A percentile compares a stretch with the other conserved stretches of the same genome.
Evolutionary conservation across 78 protist genomes (phyloP).

Genomic region (Pigoraptor vietnamica): DNA sequence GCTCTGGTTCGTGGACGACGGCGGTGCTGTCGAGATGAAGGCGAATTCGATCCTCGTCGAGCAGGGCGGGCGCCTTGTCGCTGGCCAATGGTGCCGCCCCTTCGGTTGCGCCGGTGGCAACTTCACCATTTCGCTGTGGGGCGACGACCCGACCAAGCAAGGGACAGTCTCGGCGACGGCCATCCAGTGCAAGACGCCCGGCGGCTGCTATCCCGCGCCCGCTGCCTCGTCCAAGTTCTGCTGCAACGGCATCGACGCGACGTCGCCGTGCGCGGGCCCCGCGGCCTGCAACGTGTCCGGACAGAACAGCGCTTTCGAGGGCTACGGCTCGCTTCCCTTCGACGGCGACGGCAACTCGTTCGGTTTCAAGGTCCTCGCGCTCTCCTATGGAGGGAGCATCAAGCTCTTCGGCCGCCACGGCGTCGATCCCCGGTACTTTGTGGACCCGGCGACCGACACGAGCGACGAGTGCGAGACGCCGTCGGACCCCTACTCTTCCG

Average conservation of each 20-base stretch:
- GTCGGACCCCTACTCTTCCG: background rate
- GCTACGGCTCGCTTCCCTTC: background rate
- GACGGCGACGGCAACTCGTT: background rate
- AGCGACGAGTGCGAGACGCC: background rate
- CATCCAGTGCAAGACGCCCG: background rate
- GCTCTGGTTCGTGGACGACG: background rate
- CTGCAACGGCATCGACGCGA: background rate
- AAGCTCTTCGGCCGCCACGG: background rate
- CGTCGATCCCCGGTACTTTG: background rate
- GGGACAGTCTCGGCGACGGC: background rate
- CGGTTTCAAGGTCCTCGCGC: background rate
- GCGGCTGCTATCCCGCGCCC: background rate
- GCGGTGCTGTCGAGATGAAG: background rate
- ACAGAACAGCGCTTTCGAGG: background rate
- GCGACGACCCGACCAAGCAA: background rate
- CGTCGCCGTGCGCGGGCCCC: background rate
- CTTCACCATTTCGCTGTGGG: background rate
- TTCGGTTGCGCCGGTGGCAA: background rate
- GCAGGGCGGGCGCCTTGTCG: slow-evolving; percentile 1
- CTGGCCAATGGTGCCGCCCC: background rate
- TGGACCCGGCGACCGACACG: background rate
- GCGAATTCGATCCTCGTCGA: background rate
- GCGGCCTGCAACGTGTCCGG: background rate
- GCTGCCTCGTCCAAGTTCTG: background rate
- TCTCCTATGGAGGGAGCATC: background rate